Conservation (phyloP, 1,139 yeast genomes). For the Meyerozyma carpophila region DNA sequence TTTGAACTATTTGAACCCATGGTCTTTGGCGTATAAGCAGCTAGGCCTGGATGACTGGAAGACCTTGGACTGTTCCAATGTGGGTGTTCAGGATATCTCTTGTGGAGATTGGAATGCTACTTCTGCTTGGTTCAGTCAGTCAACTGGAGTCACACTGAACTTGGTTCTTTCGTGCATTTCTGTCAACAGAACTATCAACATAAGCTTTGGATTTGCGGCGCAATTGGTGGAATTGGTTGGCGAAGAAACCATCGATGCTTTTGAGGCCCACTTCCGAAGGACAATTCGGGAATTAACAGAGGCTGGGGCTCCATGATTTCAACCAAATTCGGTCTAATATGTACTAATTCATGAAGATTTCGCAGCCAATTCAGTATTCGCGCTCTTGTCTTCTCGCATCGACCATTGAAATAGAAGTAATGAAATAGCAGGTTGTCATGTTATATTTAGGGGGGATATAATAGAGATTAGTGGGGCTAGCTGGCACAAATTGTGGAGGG, state of each 20-base stretch:
- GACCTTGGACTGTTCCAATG: constrained; percentile 24
- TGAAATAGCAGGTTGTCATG: no score
- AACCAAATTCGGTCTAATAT: no score
- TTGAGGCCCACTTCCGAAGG: neutral
- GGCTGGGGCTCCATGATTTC: neutral
- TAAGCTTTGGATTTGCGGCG: neutral
- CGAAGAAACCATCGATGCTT: neutral
- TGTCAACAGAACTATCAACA: neutral
- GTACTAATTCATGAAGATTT: no score
- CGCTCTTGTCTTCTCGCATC: no score
- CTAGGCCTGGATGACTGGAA: constrained; percentile 7
- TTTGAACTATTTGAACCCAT: constrained; percentile 11
- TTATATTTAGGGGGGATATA: no score
- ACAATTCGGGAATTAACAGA: neutral
- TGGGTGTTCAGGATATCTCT: constrained; percentile 15
- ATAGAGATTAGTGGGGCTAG: no score
- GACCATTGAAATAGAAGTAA: no score
- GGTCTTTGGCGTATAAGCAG: constrained; percentile 8
- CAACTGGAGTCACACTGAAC: constrained; percentile 16
- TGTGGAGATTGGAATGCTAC: constrained; percentile 13
- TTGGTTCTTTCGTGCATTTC: constrained; percentile 16
- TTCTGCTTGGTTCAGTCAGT: constrained; percentile 23
- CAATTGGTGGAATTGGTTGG: neutral
- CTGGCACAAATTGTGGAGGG: no score
- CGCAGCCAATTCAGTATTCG: no score